These are phyloP conservation scores for Colletotrichum sp. DNA, from an alignment of 2,329 filamentous ascomycete species.

Conservation along the genomic window DNA sequence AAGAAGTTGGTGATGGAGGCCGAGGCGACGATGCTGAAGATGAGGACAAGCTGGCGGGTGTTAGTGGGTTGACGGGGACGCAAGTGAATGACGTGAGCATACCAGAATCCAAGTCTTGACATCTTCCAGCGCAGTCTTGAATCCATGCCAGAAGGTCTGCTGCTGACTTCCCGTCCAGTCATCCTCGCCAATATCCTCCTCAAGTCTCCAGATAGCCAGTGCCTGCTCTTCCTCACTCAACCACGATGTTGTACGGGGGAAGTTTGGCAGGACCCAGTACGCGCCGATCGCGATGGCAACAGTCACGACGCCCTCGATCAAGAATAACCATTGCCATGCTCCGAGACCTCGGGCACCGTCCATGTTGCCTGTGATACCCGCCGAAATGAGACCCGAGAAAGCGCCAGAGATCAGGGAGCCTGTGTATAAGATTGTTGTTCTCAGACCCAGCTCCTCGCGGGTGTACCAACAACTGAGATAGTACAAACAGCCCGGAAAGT, in stretches of 20 bases:
- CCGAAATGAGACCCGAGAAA: slow-evolving; percentile 69
- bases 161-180: slow-evolving; percentile 63
- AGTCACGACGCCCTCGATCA: slow-evolving; percentile 72
- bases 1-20: slow-evolving; percentile 72
- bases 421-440: slow-evolving; percentile 69
- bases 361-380: slow-evolving; percentile 70
- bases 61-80: background rate
- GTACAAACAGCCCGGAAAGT: slow-evolving; percentile 56
- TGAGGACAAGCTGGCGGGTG: slow-evolving; percentile 48
- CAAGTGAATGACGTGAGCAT: background rate
- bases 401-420: slow-evolving; percentile 73
- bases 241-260: slow-evolving; percentile 47
- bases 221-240: slow-evolving; percentile 41
- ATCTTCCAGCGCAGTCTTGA: slow-evolving; percentile 60
- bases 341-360: slow-evolving; percentile 58
- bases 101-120: slow-evolving; percentile 65
- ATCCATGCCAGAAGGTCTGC: slow-evolving; percentile 59
- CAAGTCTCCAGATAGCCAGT: slow-evolving; percentile 64
- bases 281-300: slow-evolving; percentile 61
- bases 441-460: slow-evolving; percentile 67
- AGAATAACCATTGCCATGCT: slow-evolving; percentile 72
- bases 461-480: slow-evolving; percentile 73
- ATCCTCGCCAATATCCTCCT: slow-evolving; percentile 68
- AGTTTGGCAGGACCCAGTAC: slow-evolving; percentile 69
- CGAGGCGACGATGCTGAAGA: slow-evolving; percentile 61